Conservation (phyloP, 441 rosid species). For the Pelargonium cotyledonis region DNA sequence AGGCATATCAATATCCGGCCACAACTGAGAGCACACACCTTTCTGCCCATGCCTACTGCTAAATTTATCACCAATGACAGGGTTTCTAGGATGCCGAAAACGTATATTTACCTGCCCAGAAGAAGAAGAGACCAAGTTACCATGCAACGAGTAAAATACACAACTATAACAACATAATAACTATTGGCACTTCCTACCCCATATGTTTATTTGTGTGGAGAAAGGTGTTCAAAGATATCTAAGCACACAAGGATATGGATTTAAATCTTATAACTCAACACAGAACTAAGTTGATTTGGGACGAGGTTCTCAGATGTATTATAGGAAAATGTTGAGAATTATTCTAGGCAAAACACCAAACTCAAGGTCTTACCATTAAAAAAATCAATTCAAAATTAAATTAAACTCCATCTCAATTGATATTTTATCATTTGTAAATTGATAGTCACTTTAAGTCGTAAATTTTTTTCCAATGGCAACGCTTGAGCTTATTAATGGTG, state of each 20-base stretch:
- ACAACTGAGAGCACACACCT: conserved; percentile 96
- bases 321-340: not conserved
- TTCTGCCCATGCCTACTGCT: conserved; percentile 99
- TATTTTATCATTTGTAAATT: too few species aligned
- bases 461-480: not conserved
- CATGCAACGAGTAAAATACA: not conserved
- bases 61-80: conserved; percentile 93
- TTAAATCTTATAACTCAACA: not conserved
- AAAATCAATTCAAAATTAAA: too few species aligned
- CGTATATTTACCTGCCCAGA: conserved; percentile 69
- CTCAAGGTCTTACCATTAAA: not conserved
- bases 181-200: not conserved
- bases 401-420: too few species aligned
- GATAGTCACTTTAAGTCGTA: too few species aligned
- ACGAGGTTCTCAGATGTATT: not conserved
- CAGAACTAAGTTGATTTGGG: not conserved
- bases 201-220: too few species aligned
- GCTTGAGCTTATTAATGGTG: not conserved
- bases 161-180: not conserved
- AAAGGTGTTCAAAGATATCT: not conserved
- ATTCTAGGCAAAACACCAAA: too few species aligned
- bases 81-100: conserved; percentile 87
- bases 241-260: not conserved
- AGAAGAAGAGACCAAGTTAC: not conserved
- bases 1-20: conserved; percentile 99